Conservation (phyloP, 1,284 basidiomycete genomes). For the Cutaneotrichosporon daszewskae region DNA sequence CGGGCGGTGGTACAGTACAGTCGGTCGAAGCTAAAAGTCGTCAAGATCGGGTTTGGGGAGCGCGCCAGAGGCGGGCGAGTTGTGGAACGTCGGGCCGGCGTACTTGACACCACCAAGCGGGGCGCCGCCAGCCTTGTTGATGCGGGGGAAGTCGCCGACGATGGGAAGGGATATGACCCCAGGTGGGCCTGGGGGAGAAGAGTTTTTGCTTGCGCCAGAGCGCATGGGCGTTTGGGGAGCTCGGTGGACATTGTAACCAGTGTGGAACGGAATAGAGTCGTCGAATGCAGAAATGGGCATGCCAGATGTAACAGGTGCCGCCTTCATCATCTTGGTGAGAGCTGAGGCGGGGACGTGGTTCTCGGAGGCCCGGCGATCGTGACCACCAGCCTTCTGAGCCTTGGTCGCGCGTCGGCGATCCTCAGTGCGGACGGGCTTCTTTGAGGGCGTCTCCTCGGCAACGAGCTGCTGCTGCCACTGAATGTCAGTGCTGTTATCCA, state of each 20-base stretch:
- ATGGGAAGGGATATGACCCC: slow-evolving; percentile 15
- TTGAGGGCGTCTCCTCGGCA: slow-evolving; percentile 11
- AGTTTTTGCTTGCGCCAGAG: slow-evolving; percentile 1
- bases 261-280: slow-evolving; percentile 28
- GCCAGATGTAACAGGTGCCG: background rate
- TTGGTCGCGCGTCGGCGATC: slow-evolving; percentile 14
- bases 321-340: slow-evolving; percentile 5
- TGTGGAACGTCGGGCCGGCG: slow-evolving; percentile 46
- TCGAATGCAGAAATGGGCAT: slow-evolving; percentile 28
- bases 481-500: background rate
- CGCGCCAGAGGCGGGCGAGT: slow-evolving; percentile 37
- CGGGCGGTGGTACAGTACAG: background rate
- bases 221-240: slow-evolving; percentile 42
- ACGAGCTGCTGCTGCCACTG: slow-evolving; percentile 42
- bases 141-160: slow-evolving; percentile 36
- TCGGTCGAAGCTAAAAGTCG: slow-evolving; percentile 29
- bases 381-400: slow-evolving; percentile 8
- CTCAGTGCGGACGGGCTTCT: slow-evolving; percentile 8
- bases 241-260: slow-evolving; percentile 37
- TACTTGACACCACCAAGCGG: slow-evolving; percentile 27
- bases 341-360: slow-evolving; percentile 20
- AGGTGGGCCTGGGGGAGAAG: too few species aligned
- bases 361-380: slow-evolving; percentile 24
- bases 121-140: slow-evolving; percentile 16
- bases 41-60: slow-evolving; percentile 43